Evolutionary conservation across 495 filamentous ascomycete species (phyloP), one percentile per base, ranked within the genome.

Genomic region (Talaromyces wortmannii): DNA sequence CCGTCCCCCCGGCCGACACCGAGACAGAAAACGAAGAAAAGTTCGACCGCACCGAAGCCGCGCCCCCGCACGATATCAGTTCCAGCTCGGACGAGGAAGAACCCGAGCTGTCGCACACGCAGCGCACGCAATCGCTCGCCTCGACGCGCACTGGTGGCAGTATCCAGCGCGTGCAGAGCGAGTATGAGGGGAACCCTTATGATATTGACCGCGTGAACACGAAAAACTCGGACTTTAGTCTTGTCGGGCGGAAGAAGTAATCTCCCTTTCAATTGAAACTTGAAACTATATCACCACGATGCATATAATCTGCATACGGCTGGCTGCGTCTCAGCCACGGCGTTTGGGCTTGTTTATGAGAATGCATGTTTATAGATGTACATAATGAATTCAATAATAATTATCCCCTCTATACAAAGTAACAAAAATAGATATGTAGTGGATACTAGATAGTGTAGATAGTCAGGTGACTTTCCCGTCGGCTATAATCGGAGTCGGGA

Each of bases 141-240:
- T 77, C 74, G 0, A 59, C 63, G 31, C 64, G 63, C 16, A 66
- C 68, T 6, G 59, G 56, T 7, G 60, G 49, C 45, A 67, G 69
- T 31, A 31, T 64, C 45, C 57, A 62, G 23, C 66, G 63, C 16
- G 44, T 23, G 23, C 43, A 55, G 23, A 64, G 65, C 15, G 61
- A 68, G 11, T 77, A 77, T 32, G 74, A 77, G 10, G 74, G 67
- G 17, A 75, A 74, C 52, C 72, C 74, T 2, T 77, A 72, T 58
- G 70, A 71, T 50, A 61, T 75, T 61, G 74, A 77, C 53, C 71
- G 71, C 30, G 72, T 77, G 52, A 64, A 77, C 61, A 76, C 74
- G 10, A 67, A 60, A 17, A 71, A 77, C 31, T 76, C 72, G 17
- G 45, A 58, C 33, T 48, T 54, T n/a, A 54, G 44, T 40, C 18